Conservation (phyloP, 1,139 yeast genomes). For the Zygoascus meyerae region DNA sequence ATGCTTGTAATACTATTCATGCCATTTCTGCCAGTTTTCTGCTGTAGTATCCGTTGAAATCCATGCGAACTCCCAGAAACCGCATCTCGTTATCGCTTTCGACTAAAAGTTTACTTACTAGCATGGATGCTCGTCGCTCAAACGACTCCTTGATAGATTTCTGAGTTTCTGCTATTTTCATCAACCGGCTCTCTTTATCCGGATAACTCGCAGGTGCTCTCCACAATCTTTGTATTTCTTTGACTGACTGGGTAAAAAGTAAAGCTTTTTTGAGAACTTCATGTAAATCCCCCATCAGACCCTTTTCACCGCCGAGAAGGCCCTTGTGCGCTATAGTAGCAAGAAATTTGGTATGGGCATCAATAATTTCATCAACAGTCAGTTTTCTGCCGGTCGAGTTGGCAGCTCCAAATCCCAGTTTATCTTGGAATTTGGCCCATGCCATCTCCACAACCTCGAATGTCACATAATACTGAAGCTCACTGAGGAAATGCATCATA, state of each 20-base stretch:
- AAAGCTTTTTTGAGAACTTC: conserved; percentile 29
- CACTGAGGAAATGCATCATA: conserved; percentile 36
- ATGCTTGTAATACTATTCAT: too few relatives aligned
- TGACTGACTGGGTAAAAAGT: conserved; percentile 14
- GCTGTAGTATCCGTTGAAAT: conserved; percentile 34
- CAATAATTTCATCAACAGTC: conserved; percentile 36
- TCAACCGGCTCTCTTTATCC: conserved; percentile 1
- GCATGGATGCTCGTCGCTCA: conserved; percentile 22
- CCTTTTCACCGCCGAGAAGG: conserved; percentile 32
- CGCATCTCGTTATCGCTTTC: conserved; percentile 35
- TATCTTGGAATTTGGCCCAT: conserved; percentile 32
- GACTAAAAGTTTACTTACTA: conserved; percentile 27
- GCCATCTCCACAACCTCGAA: conserved; percentile 38
- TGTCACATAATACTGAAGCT: conserved; percentile 36
- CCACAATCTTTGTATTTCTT: conserved; percentile 25
- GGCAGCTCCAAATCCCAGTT: conserved; percentile 18
- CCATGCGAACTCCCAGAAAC: conserved; percentile 35
- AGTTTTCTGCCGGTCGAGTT: conserved; percentile 17
- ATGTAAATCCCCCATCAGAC: conserved; percentile 32
- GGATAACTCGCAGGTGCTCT: conserved; percentile 7
- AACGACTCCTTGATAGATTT: conserved; percentile 20
- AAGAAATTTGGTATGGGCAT: conserved; percentile 34
- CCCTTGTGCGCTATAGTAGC: conserved; percentile 34
- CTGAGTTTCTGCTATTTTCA: conserved; percentile 10
- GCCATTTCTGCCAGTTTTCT: background rate